Conservation (phyloP, 179 eudicot genomes). For the Beta lomatogona region DNA sequence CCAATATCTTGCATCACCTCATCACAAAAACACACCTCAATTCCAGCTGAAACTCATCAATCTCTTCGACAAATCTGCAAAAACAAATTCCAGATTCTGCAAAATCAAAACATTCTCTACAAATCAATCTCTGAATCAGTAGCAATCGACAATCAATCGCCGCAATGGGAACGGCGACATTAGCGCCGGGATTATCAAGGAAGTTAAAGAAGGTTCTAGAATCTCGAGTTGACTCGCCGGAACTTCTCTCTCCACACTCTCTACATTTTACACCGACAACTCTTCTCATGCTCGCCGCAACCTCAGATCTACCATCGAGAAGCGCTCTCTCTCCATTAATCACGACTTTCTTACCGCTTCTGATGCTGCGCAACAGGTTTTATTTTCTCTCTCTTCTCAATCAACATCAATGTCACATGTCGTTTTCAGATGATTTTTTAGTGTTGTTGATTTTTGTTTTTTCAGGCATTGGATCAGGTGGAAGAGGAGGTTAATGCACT, state of each 20-base stretch:
- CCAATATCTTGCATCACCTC: no score
- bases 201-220: conserved; percentile 95
- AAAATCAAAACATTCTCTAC: neutral
- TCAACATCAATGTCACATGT: neutral
- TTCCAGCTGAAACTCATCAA: no score
- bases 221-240: conserved; percentile 79
- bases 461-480: conserved; percentile 92
- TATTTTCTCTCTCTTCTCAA: neutral
- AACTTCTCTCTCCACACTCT: conserved; percentile 81
- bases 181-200: conserved; percentile 91
- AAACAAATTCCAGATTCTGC: no score
- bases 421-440: neutral
- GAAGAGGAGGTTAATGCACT: conserved; percentile 93
- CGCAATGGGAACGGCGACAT: conserved; percentile 51
- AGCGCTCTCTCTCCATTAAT: conserved; percentile 80
- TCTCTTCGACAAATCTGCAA: no score
- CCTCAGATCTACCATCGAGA: conserved; percentile 93
- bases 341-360: conserved; percentile 85
- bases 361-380: conserved; percentile 73
- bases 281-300: conserved; percentile 75
- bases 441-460: neutral
- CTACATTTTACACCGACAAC: conserved; percentile 75
- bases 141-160: neutral
- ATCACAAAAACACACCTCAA: no score
- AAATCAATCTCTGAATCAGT: neutral